phyloP scores from a whole-genome alignment of 371 early-diverging fungal species.

The Mucor velutinosus region DNA sequence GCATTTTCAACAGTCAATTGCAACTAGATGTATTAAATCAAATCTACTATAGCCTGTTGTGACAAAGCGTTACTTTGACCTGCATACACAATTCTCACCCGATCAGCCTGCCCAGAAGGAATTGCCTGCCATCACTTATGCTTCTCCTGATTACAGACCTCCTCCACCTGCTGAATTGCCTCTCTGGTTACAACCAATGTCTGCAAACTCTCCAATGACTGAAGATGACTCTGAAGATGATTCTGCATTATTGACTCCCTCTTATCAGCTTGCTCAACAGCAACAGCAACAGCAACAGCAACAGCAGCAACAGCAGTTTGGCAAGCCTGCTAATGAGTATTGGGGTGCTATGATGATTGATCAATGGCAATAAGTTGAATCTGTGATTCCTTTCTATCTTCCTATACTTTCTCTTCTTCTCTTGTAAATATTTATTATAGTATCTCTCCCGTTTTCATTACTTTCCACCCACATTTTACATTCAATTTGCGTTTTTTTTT shows the following conservation, averaged over 20 bases:
- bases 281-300: conserved; percentile 7
- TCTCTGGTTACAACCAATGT: conserved; percentile 28
- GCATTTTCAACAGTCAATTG: background rate
- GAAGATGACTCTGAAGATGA: conserved; percentile 30
- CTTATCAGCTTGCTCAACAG: conserved; percentile 10
- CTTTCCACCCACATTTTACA: background rate
- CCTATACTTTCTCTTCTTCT: background rate
- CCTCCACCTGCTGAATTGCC: conserved; percentile 28
- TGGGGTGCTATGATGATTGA: conserved; percentile 15
- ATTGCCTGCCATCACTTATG: conserved; percentile 35
- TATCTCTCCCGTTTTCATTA: background rate
- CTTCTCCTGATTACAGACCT: conserved; percentile 38
- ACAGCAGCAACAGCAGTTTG: background rate
- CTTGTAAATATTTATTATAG: conserved; percentile 6
- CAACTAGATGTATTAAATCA: background rate
- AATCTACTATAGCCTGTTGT: conserved; percentile 4
- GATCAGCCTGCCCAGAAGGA: conserved; percentile 13
- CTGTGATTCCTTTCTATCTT: background rate
- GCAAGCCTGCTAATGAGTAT: conserved; percentile 5
- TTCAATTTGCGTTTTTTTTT: background rate
- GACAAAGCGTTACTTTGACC: conserved; percentile 27
- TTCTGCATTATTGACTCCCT: conserved; percentile 17
- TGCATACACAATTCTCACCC: conserved; percentile 29
- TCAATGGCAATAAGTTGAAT: conserved; percentile 9
- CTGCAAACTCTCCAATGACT: conserved; percentile 20